Percentiles rank a stretch among this genome's conserved stretches.
Conservation (phyloP, 2,329 filamentous ascomycete genomes). For the Dactylellina haptotyla region DNA sequence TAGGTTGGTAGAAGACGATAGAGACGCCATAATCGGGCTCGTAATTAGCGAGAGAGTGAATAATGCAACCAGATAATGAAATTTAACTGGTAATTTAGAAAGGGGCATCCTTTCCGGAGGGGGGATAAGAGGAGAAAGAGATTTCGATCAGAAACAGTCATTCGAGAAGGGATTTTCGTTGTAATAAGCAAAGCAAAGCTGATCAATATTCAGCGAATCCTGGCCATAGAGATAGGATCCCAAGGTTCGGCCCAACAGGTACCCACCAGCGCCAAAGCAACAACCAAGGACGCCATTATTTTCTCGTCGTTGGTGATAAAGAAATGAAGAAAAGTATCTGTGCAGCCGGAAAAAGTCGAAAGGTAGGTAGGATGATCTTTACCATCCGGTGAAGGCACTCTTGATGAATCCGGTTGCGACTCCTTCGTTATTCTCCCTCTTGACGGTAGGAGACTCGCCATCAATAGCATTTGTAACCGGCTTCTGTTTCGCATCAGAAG, state of each 20-base stretch:
- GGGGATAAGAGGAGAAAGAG: no score
- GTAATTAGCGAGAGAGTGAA: no score
- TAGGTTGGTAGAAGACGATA: no score
- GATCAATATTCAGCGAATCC: no score
- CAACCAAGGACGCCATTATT: slow-evolving; percentile 11
- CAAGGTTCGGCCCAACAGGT: slow-evolving; percentile 20
- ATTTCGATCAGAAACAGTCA: no score
- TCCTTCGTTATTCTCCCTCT: slow-evolving; percentile 2
- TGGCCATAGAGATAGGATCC: no score
- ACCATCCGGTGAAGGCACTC: slow-evolving; percentile 8
- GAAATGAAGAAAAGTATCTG: slow-evolving; percentile 12
- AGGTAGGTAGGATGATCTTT: not conserved
- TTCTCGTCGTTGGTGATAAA: slow-evolving; percentile 26
- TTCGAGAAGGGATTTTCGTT: no score
- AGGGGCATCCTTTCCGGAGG: no score
- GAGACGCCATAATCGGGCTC: no score
- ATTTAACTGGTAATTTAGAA: no score
- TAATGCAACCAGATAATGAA: no score
- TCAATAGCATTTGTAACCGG: not conserved
- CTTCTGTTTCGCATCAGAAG: not conserved
- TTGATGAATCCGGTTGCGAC: slow-evolving; percentile 2
- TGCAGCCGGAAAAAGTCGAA: not conserved
- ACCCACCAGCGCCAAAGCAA: slow-evolving; percentile 12
- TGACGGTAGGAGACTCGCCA: slow-evolving; percentile 1
- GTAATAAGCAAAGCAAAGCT: no score